These are phyloP conservation scores for Coelastrella sp. DNA, from an alignment of 139 green algal species.

Conservation along the genomic window DNA sequence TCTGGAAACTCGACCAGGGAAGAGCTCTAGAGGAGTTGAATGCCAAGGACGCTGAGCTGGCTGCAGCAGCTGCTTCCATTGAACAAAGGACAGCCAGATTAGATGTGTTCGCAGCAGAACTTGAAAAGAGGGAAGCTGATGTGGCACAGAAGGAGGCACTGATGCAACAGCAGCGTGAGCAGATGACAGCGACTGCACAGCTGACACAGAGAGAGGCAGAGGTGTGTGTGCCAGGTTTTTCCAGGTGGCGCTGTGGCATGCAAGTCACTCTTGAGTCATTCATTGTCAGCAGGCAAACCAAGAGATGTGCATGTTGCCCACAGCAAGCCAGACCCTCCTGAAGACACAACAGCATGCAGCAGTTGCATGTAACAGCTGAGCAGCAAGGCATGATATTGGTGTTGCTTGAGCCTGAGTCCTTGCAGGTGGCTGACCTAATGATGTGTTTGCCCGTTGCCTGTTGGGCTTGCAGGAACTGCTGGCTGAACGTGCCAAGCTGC, in stretches of 20 bases:
- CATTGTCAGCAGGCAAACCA: too few species aligned
- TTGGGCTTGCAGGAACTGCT: conserved; percentile 18
- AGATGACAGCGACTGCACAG: conserved; percentile 39
- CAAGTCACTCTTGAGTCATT: too few species aligned
- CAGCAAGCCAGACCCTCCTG: too few species aligned
- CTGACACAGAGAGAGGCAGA: conserved; percentile 38
- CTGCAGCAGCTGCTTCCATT: background rate
- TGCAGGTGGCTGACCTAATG: background rate
- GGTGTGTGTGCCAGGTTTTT: background rate
- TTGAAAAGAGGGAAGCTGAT: background rate
- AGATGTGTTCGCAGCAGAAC: conserved; percentile 18
- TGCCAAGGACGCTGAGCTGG: conserved; percentile 26
- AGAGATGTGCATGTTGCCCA: too few species aligned
- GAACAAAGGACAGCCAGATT: background rate
- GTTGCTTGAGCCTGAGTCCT: background rate
- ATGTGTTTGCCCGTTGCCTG: background rate
- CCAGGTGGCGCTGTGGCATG: too few species aligned
- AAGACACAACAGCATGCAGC: too few species aligned
- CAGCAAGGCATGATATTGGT: background rate
- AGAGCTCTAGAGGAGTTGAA: conserved; percentile 13
- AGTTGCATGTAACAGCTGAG: background rate
- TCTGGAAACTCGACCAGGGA: background rate
- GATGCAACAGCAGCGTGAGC: conserved; percentile 30
- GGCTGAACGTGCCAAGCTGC: conserved; percentile 28
- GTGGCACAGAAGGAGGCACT: conserved; percentile 13